Base-by-base conservation (phyloP, 495 filamentous ascomycete species). In the Xylaria bambusicola region DNA sequence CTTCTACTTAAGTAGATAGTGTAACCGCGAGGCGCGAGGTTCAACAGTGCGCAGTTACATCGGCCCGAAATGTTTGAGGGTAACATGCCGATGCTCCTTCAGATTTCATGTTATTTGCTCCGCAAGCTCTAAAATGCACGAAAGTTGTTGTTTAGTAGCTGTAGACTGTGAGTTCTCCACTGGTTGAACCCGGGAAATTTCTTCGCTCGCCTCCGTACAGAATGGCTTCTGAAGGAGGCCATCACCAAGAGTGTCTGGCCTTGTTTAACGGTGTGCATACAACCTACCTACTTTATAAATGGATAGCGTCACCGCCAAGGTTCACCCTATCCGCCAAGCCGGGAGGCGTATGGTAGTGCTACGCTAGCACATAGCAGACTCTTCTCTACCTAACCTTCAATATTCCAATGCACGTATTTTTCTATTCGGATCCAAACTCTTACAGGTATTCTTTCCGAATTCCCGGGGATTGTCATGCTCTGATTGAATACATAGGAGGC, bases 311-410 rank as follows among this genome's bases (percentile, higher is more conserved):
- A 10, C 18, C 13, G 38, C 51, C 38, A 44, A 54, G 29, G 36
- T 31, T 33, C 24, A 44, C 26, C 38, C 23, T 23, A 38, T 33
- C 38, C 44, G 52, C 52, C 52, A 44, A 54, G 52, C 38, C 38
- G 9, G 17, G 9, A 52, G 40, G 17, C 15, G 40, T 54, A 42
- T 23, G 52, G 23, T 21, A 18, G 23, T 52, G 21, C 21, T 13
- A 23, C 33, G 5, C 18, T 12, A 35, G 29, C 26, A 33, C 29
- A n/a, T 10, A 10, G 29, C 29, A 33, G 29, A 10, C 29, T 33
- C 10, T 33, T 5, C 5, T 5, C 29, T 33, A 33, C 29, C 29
- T 33, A 33, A 10, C 5, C 29, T 33, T 10, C 6, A 38, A 38
- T 10, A 38, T 3, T 15, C 12, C 10, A 33, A 33, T 33, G 10